phyloP scores from a whole-genome alignment of 1,284 basidiomycete species.

The Melanopsichium pennsylvanicum region DNA sequence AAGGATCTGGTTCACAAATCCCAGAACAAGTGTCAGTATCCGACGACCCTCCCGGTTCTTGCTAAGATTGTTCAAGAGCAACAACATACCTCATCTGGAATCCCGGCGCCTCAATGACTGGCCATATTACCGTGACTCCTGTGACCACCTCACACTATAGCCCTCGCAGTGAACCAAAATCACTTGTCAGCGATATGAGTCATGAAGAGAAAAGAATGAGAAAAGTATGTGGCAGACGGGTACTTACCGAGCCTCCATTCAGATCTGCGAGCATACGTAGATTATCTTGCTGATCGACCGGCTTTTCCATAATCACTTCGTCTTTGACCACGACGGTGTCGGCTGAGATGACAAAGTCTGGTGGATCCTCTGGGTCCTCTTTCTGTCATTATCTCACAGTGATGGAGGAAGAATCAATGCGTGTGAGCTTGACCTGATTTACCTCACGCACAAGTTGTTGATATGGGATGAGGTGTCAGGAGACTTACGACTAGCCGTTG shows the following conservation, averaged over 20 bases:
- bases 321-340: constrained; percentile 62
- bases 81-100: constrained; percentile 77
- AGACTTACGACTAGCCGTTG: constrained; percentile 49
- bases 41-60: too few relatives aligned
- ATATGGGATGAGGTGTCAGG: background rate
- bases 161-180: constrained; percentile 4
- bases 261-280: constrained; percentile 85
- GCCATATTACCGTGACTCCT: constrained; percentile 74
- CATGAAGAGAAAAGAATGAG: too few relatives aligned
- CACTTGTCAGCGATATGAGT: too few relatives aligned
- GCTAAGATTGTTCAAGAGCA: background rate
- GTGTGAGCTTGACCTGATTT: too few relatives aligned
- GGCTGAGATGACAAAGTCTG: constrained; percentile 86
- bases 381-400: constrained; percentile 22
- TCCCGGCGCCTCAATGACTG: constrained; percentile 82
- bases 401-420: too few relatives aligned
- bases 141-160: constrained; percentile 62
- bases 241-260: constrained; percentile 68
- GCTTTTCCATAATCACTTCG: constrained; percentile 82
- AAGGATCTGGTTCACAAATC: constrained; percentile 33
- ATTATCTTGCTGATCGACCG: constrained; percentile 80
- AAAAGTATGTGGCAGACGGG: too few relatives aligned
- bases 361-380: constrained; percentile 79
- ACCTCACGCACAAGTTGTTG: too few relatives aligned
- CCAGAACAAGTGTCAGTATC: background rate